Conservation (phyloP, 306 rosid species). For the Gleditsia sinensis region DNA sequence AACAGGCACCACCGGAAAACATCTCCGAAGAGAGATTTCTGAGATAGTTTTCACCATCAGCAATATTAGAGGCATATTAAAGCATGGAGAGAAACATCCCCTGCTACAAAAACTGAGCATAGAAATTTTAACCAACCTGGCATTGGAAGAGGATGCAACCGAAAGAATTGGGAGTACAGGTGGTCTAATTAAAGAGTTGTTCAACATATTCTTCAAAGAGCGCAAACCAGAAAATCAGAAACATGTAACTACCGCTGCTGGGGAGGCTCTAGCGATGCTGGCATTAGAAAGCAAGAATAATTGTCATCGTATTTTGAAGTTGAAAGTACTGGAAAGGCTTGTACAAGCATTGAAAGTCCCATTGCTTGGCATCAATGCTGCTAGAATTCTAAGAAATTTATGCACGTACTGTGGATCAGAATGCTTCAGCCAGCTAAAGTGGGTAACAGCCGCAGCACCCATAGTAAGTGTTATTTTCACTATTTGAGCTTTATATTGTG, state of each 20-base stretch:
- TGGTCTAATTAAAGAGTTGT: slow-evolving; percentile 74
- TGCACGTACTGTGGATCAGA: slow-evolving; percentile 69
- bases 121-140: slow-evolving; percentile 74
- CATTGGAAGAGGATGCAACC: slow-evolving; percentile 80
- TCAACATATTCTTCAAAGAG: slow-evolving; percentile 69
- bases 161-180: slow-evolving; percentile 92
- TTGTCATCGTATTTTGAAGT: slow-evolving; percentile 68
- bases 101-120: slow-evolving; percentile 73
- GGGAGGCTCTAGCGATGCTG: slow-evolving; percentile 88
- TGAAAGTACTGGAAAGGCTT: slow-evolving; percentile 58
- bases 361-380: slow-evolving; percentile 64
- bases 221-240: slow-evolving; percentile 42
- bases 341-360: slow-evolving; percentile 58
- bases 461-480: slow-evolving; percentile 57
- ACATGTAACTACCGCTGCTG: slow-evolving; percentile 62
- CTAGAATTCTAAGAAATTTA: slow-evolving; percentile 80
- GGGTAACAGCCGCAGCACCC: slow-evolving; percentile 65
- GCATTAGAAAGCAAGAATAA: slow-evolving; percentile 78
- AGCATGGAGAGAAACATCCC: slow-evolving; percentile 73
- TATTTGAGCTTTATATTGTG: slow-evolving; percentile 12
- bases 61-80: slow-evolving; percentile 77
- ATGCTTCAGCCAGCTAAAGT: slow-evolving; percentile 59
- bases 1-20: slow-evolving; percentile 75
- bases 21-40: slow-evolving; percentile 74
- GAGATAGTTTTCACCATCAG: slow-evolving; percentile 87